phyloP scores from a whole-genome alignment of 805 yeast species.

The Schizosaccharomyces cryophilus region DNA sequence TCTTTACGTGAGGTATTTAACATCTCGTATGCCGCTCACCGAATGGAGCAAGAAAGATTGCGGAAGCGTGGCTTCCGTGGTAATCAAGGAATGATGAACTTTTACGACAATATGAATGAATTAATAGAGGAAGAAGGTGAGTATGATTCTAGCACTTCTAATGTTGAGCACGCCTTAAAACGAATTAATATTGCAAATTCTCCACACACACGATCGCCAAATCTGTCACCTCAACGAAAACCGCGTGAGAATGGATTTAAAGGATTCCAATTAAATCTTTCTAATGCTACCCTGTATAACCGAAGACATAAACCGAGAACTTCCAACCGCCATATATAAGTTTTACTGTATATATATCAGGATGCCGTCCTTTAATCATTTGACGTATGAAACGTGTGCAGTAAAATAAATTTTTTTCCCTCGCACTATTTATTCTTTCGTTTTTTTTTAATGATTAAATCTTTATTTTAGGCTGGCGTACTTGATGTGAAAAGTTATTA shows the following conservation, averaged over 20 bases:
- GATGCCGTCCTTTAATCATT: no score
- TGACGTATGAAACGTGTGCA: no score
- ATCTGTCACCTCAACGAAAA: not conserved
- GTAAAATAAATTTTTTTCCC: no score
- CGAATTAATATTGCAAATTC: not conserved
- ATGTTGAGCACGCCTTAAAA: not conserved
- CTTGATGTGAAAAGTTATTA: no score
- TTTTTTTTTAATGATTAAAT: no score
- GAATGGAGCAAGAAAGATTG: constrained; percentile 42
- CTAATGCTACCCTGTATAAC: not conserved
- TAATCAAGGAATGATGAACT: not conserved
- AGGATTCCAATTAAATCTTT: not conserved
- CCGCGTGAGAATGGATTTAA: not conserved
- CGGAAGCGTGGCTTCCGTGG: constrained; percentile 6
- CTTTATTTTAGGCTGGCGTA: no score
- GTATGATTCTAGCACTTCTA: not conserved
- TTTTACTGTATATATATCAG: no score
- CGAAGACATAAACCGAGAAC: not conserved
- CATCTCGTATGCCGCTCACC: constrained; percentile 62
- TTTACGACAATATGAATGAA: not conserved
- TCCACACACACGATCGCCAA: not conserved
- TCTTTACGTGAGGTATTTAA: constrained; percentile 73
- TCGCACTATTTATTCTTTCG: no score
- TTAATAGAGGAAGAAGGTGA: not conserved
- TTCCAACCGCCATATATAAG: no score